Percentiles rank a stretch among this genome's conserved stretches.
Conservation (phyloP, 257 asterid species). For the Ehretia macrophylla region DNA sequence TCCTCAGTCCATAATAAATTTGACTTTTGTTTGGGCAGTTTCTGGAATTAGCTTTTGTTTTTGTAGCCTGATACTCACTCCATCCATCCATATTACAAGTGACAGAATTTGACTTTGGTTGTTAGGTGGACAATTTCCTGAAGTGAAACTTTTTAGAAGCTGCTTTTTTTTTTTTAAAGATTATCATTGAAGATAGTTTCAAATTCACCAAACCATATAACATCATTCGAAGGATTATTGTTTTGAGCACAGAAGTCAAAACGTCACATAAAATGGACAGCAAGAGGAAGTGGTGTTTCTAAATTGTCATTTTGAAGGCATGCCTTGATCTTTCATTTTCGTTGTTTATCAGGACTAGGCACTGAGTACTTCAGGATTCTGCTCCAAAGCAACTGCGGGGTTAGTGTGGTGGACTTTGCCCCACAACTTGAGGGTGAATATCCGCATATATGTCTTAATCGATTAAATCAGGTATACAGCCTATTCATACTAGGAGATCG, state of each 20-base stretch:
- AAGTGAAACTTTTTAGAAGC: too few relatives aligned
- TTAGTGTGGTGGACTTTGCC: conserved; percentile 85
- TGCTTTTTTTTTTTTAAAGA: too few relatives aligned
- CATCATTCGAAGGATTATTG: too few relatives aligned
- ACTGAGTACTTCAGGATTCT: conserved; percentile 78
- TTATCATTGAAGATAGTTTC: too few relatives aligned
- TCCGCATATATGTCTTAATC: conserved; percentile 69
- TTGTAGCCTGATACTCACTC: neutral
- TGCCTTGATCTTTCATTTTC: neutral
- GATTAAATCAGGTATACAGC: conserved; percentile 74
- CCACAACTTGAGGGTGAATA: conserved; percentile 64
- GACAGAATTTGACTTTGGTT: too few relatives aligned
- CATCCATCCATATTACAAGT: too few relatives aligned
- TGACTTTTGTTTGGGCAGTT: neutral
- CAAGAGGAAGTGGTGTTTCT: too few relatives aligned
- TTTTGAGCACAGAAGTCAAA: too few relatives aligned
- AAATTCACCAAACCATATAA: too few relatives aligned
- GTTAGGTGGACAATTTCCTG: too few relatives aligned
- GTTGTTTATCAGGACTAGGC: conserved; percentile 53
- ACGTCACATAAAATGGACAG: too few relatives aligned
- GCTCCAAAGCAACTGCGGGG: conserved; percentile 96
- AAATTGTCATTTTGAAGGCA: neutral
- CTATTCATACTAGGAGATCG: neutral
- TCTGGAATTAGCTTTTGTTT: neutral
- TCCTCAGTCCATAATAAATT: neutral